Evolutionary conservation across 2,329 filamentous ascomycete genomes (phyloP).

Genomic region (Curvularia lunata): DNA sequence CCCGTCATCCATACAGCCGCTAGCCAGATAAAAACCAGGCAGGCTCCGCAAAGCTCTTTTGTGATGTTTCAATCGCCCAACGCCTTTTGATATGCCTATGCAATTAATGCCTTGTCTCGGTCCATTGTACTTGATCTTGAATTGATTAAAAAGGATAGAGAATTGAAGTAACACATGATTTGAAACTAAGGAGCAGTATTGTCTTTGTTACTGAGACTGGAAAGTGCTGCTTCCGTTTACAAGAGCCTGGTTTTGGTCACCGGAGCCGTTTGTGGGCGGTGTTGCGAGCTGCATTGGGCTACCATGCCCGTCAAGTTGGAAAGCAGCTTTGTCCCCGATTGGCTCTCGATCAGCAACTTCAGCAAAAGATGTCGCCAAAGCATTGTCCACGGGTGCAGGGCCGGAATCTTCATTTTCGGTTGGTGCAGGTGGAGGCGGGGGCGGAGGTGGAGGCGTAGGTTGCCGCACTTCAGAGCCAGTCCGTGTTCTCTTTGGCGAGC

Average conservation of each 20-base stretch:
- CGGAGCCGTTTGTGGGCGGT: conserved; percentile 47
- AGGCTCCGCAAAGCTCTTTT: background rate
- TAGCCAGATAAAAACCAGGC: background rate
- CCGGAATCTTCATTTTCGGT: conserved; percentile 36
- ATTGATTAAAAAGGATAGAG: conserved; percentile 15
- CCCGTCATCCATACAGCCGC: background rate
- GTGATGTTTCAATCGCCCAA: conserved; percentile 3
- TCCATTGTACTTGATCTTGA: background rate
- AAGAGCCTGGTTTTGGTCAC: conserved; percentile 20
- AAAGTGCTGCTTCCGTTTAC: background rate
- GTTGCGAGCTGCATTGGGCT: conserved; percentile 56
- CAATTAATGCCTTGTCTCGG: background rate
- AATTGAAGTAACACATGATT: conserved; percentile 4
- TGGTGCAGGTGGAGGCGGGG: conserved; percentile 47
- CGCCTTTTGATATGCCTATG: conserved; percentile 11
- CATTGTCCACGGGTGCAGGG: conserved; percentile 37
- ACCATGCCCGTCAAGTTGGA: conserved; percentile 18
- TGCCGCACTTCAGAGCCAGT: conserved; percentile 46
- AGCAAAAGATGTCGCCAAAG: conserved; percentile 4
- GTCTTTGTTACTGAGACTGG: background rate
- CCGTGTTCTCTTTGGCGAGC: conserved; percentile 43
- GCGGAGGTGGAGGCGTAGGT: conserved; percentile 52
- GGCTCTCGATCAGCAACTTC: conserved; percentile 27
- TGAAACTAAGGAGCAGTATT: background rate
- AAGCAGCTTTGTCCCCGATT: conserved; percentile 10